Base-by-base conservation (phyloP, 1,284 basidiomycete species). In the Psilocybe mexicana region DNA sequence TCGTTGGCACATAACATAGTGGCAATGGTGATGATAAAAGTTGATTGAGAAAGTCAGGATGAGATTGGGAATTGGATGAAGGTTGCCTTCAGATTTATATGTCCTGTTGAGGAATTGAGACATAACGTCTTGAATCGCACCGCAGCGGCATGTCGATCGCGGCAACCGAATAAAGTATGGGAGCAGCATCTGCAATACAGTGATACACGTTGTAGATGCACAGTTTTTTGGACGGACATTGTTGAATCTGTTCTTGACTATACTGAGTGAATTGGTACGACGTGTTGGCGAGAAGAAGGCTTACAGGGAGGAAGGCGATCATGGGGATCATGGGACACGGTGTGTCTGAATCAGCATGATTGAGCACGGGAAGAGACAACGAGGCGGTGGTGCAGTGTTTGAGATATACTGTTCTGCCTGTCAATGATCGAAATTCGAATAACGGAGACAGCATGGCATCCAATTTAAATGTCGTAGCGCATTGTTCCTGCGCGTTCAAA, bases 1-100 rank as follows among this genome's bases (percentile, higher is more conserved):
- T 56, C 58, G 48, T 44, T 58, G 33, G 58, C 54, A 52, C 43
- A 59, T 10, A 45, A 43, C 58, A 64, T 64, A 30, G 45, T 52
- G 42, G 43, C 35, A 43, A 40, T 30, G 26, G 53, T 38, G 35
- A 14, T 43, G 23, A 24, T 42, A 46, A 28, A 45, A n/a, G 28
- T 30, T 49, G 24, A 18, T 43, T 6, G 11, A 11, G 23, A 25
- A 30, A 11, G 25, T 40, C 28, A 45, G 42, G 18, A 54, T 10
- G 44, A 18, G 36, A 53, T 42, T 45, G 26, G 30, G 33, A 40
- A 43, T 43, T 43, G 42, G 40, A 50, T 3, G 7, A 24, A n/a
- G 6, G 18, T 12, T 6, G 46, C 18, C 2, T 14, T 38, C 43
- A 28, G 18, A 26, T 26, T 56, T 51, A 56, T 50, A 46, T 56